Conservation (phyloP, 2,329 filamentous ascomycete species). For the Aspergillus awamori region DNA sequence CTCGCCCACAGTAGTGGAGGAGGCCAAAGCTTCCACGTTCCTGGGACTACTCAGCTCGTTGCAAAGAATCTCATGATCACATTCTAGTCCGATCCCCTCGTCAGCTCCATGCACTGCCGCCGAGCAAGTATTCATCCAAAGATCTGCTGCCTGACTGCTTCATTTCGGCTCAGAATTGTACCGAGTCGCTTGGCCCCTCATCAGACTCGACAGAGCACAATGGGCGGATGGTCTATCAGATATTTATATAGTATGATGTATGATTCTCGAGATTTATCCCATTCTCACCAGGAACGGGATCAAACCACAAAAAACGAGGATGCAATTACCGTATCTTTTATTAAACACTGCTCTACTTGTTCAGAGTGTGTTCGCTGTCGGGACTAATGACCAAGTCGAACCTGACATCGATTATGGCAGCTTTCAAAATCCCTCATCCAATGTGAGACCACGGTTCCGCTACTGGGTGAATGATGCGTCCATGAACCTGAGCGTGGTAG, state of each 20-base stretch:
- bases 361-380: not conserved
- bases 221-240: not conserved
- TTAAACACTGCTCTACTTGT: not conserved
- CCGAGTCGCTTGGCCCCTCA: not conserved
- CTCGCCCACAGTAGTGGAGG: not conserved
- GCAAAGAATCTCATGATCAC: not conserved
- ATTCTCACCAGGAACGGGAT: no score
- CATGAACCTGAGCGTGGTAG: not conserved
- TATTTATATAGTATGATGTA: not conserved
- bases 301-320: no score
- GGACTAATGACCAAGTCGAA: not conserved
- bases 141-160: not conserved
- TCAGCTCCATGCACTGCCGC: not conserved
- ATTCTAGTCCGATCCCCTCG: not conserved
- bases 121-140: not conserved
- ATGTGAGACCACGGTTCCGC: not conserved
- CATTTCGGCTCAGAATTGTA: not conserved
- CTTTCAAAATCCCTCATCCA: not conserved
- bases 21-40: not conserved
- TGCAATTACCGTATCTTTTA: not conserved
- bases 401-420: not conserved
- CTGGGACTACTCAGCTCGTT: not conserved
- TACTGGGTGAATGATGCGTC: conserved; percentile 5
- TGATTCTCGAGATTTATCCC: not conserved
- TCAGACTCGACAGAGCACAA: not conserved